phyloP scores from a whole-genome alignment of 2,329 filamentous ascomycete species.

The Decorospora gaudefroyi region DNA sequence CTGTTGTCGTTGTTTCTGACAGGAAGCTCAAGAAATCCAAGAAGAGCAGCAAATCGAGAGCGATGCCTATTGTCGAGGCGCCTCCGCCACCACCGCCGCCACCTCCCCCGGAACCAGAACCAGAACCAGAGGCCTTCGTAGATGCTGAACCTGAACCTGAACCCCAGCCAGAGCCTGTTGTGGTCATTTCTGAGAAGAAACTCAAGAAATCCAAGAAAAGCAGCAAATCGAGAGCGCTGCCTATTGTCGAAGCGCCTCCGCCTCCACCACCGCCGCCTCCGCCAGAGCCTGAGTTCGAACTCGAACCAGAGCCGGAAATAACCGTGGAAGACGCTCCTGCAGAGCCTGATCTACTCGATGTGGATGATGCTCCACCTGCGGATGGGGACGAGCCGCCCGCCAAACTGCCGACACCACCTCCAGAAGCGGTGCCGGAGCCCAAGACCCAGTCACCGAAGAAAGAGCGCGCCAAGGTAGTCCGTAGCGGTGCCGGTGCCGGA shows the following conservation, averaged over 20 bases:
- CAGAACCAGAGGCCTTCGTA: conserved; percentile 4
- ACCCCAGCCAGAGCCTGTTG: conserved; percentile 27
- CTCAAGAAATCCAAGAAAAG: conserved; percentile 38
- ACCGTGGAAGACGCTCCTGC: conserved; percentile 25
- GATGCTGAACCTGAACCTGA: conserved; percentile 28
- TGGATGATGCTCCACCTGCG: conserved; percentile 31
- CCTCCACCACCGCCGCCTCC: conserved; percentile 34
- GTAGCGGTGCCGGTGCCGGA: conserved; percentile 61
- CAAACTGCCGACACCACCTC: conserved; percentile 55
- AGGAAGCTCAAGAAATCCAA: conserved; percentile 32
- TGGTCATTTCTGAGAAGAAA: conserved; percentile 29
- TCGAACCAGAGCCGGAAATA: conserved; percentile 31
- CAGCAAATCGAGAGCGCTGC: conserved; percentile 63
- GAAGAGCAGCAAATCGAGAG: conserved; percentile 36
- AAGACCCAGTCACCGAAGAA: conserved; percentile 64
- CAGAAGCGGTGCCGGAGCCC: conserved; percentile 47
- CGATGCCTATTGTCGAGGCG: conserved; percentile 49
- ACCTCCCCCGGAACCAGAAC: conserved; percentile 30
- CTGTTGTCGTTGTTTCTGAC: conserved; percentile 28
- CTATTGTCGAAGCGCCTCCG: conserved; percentile 39
- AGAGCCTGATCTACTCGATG: conserved; percentile 25
- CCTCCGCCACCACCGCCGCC: conserved; percentile 34
- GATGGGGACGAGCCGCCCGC: conserved; percentile 34
- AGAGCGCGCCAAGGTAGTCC: conserved; percentile 76
- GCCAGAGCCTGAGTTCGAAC: conserved; percentile 23